Base-by-base conservation (phyloP, 2,329 filamentous ascomycete species). In the Zymoseptoria ardabiliae region DNA sequence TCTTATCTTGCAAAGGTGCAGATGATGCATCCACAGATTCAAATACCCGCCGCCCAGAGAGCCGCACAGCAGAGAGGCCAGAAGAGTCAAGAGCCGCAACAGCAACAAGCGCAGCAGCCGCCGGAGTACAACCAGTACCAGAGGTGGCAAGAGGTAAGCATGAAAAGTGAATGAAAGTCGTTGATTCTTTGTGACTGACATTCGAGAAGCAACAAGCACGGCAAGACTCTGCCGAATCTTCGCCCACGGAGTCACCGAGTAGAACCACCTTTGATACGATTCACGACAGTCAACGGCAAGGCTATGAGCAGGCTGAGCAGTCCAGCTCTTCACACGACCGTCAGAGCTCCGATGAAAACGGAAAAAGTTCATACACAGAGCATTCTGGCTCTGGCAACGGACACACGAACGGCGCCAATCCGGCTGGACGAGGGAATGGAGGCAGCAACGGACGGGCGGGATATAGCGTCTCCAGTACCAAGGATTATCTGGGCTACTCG, bases 1-100 rank as follows among this genome's bases (percentile, higher is more conserved):
- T 94, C 91, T 59, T 99, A 99, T 73, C 83, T 99, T 65, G 94
- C 94, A 63, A 99, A 97, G 74, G 94, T 99, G 52, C 94, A 99
- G 76, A 91, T 95, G 70, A 97, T 97, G 90, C 94, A 99, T 74
- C 94, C 94, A 50, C 90, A 96, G 71, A 90, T 97, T 76, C 90
- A 95, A 69, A 87, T 96, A 50, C 90, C 90, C n/a, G 78, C 81
- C 17, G 86, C 89, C 41, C 91, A 91, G 68, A 61, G 66, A 66
- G 60, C 67, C 64, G 58, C 66, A 35, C 69, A 73, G 62, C 75
- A 77, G 64, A 71, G 68, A 58, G 64, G 63, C 23, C 66, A 77
- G 65, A 60, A 76, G 71, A n/a, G 57, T 54, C 60, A 60, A 54
- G 56, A 62, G 50, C 54, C 56, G 22, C 63, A 67, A 45, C 59